Conservation (phyloP, 805 yeast species). For the Kuraishia floccosa region DNA sequence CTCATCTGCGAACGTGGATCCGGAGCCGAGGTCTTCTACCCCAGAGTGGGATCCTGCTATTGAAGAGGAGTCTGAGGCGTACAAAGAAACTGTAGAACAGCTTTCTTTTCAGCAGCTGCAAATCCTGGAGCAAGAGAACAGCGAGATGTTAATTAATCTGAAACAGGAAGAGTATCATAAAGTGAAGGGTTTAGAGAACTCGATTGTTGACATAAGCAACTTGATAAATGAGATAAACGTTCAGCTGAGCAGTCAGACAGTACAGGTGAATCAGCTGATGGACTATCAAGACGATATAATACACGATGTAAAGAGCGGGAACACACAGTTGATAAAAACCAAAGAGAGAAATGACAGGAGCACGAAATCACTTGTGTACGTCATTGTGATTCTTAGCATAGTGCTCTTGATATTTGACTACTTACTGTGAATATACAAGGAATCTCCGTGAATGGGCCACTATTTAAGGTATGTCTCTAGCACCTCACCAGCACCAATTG, state of each 20-base stretch:
- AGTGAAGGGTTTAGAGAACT: constrained; percentile 46
- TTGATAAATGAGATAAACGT: constrained; percentile 65
- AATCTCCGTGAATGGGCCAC: no score
- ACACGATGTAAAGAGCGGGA: constrained; percentile 59
- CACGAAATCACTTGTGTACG: constrained; percentile 41
- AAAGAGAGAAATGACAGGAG: constrained; percentile 52
- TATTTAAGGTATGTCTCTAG: constrained; percentile 5
- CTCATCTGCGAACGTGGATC: constrained; percentile 9
- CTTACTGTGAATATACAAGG: constrained; percentile 17
- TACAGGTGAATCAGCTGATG: constrained; percentile 49
- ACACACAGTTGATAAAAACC: constrained; percentile 57
- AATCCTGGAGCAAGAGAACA: constrained; percentile 47
- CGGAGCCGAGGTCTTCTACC: no score
- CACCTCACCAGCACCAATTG: constrained; percentile 41
- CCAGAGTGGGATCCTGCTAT: no score
- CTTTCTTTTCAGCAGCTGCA: constrained; percentile 44
- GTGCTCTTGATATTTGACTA: constrained; percentile 45
- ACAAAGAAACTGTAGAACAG: constrained; percentile 19
- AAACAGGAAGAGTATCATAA: constrained; percentile 52
- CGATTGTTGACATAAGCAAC: constrained; percentile 63
- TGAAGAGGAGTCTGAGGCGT: constrained; percentile 21
- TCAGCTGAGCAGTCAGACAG: constrained; percentile 65
- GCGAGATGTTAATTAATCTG: constrained; percentile 34
- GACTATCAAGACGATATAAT: constrained; percentile 61
- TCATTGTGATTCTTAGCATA: constrained; percentile 45